phyloP scores from a whole-genome alignment of 2,329 filamentous ascomycete species.

The Endoconidiophora polonica region DNA sequence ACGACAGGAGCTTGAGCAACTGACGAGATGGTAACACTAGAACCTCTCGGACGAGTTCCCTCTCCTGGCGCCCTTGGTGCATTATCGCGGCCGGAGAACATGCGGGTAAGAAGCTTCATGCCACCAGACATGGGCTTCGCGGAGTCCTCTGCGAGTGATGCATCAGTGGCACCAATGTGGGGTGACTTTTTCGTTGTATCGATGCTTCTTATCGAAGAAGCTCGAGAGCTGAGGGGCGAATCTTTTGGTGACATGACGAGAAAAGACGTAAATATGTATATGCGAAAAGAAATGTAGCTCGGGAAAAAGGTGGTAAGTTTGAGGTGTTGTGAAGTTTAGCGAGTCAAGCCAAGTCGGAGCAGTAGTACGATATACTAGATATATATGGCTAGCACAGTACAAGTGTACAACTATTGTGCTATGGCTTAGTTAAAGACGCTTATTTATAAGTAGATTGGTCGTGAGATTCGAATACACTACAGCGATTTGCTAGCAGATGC shows the following conservation, averaged over 20 bases:
- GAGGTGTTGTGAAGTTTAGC: neutral
- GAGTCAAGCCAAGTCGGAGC: neutral
- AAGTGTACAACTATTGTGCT: too few relatives aligned
- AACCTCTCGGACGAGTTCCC: slow-evolving; percentile 12
- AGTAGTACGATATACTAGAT: neutral
- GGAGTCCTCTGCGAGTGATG: slow-evolving; percentile 2
- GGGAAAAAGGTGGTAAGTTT: neutral
- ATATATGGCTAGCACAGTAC: neutral
- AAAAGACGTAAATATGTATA: neutral
- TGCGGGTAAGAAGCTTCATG: slow-evolving; percentile 12
- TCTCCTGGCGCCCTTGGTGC: slow-evolving; percentile 4
- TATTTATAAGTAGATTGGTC: too few relatives aligned
- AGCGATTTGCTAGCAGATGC: neutral
- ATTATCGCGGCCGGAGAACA: slow-evolving; percentile 10
- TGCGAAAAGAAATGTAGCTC: neutral
- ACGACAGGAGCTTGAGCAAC: neutral
- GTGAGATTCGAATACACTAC: too few relatives aligned
- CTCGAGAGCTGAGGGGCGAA: slow-evolving; percentile 10
- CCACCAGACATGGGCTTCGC: slow-evolving; percentile 10
- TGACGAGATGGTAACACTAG: slow-evolving; percentile 11
- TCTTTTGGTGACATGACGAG: slow-evolving; percentile 11
- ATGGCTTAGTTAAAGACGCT: too few relatives aligned
- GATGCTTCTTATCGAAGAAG: slow-evolving; percentile 12
- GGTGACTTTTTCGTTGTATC: slow-evolving; percentile 10
- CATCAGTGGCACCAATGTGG: slow-evolving; percentile 1